These are phyloP conservation scores for Citropsis articulata DNA, from an alignment of 345 rosid genomes.

Conservation along the genomic window DNA sequence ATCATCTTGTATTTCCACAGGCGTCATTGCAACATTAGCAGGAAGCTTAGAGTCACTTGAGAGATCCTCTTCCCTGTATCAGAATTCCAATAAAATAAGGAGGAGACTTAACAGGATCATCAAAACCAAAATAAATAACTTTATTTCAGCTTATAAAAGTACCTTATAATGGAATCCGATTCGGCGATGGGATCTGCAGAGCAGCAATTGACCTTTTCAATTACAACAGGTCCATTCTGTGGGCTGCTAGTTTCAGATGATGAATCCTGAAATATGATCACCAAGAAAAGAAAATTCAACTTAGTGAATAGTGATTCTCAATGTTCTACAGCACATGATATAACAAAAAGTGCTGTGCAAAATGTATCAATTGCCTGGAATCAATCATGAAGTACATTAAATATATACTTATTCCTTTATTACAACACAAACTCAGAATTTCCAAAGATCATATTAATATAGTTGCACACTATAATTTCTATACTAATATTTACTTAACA, in stretches of 20 bases:
- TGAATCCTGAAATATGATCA: conserved; percentile 43
- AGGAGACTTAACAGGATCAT: conserved; percentile 18
- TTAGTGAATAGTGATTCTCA: not conserved
- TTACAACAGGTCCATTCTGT: conserved; percentile 49
- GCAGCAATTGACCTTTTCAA: conserved; percentile 44
- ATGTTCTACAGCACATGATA: not conserved
- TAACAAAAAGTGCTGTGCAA: not conserved
- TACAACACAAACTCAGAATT: not conserved
- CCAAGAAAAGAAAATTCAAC: not conserved
- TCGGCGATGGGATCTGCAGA: conserved; percentile 27
- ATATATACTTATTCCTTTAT: not conserved
- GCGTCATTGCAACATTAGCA: conserved; percentile 39
- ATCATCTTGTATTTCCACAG: conserved; percentile 29
- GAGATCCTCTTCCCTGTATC: conserved; percentile 48
- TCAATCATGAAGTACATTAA: not conserved
- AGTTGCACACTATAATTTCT: not conserved
- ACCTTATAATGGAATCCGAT: conserved; percentile 51
- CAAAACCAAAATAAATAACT: conserved; percentile 13
- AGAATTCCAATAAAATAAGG: conserved; percentile 14
- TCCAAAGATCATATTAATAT: not conserved
- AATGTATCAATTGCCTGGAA: not conserved
- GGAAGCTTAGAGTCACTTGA: conserved; percentile 35
- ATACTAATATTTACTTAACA: not conserved
- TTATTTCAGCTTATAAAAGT: conserved; percentile 17
- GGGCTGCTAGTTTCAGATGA: conserved; percentile 49